Base-by-base conservation (phyloP, 768 basidiomycete species). In the Tulasnella sp. region DNA sequence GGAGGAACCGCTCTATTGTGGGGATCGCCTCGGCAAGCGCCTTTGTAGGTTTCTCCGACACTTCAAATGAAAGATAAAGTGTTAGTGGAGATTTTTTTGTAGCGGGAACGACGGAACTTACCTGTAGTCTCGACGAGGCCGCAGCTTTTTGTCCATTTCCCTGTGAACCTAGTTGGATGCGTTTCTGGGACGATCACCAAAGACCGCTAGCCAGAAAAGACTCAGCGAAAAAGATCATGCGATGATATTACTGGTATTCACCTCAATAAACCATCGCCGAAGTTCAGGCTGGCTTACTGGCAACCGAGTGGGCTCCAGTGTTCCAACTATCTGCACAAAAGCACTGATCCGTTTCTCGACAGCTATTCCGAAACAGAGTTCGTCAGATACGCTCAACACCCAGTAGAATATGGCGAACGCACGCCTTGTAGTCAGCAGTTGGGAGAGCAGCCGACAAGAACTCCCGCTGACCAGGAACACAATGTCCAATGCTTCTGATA, bases 401-500 rank as follows among this genome's bases (percentile, higher is more conserved):
- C 58, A 64, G 2, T 12, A 64, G 11, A 2, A 64, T 31, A 31
- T 29, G 31, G 45, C 68, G 36, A 3, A 82, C 86, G 69, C 82
- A 96, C 96, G 85, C 82, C 96, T 86, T 31, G 86, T 80, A 64
- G 89, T 87, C 22, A 97, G 85, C 68, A 98, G 85, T 39, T 91
- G 88, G 83, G 94, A 89, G 75, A 97, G 80, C 9, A 90, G 86
- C 74, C 88, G 86, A 80, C 93, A 94, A 0, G 94, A 96, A 1
- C 90, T 89, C 14, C 96, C 96, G 80, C 96, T 93, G 1, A 95
- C 95, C 70, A 99, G 88, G 12, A 99, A 81, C 42, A 98, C 84
- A 15, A 99, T 88, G 54, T 89, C 86, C 38, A 88, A 85, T 9
- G 92, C 92, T 29, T 86, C 86, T 7, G 91, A 91, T 79, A 97